Conservation (phyloP, 2,329 filamentous ascomycete genomes). For the Thielaviopsis euricoi region DNA sequence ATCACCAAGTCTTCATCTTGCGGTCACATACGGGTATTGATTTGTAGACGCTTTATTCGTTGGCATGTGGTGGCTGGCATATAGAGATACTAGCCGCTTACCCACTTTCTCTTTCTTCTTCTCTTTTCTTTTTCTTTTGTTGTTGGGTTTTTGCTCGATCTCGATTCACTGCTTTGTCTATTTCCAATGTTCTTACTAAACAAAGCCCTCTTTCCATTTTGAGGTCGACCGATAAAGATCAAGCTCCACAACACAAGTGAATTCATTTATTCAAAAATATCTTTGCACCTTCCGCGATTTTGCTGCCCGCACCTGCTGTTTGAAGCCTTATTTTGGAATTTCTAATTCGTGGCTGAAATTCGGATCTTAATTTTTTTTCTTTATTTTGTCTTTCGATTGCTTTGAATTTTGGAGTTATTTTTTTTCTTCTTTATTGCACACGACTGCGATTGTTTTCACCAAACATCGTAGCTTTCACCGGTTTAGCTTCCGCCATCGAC, state of each 20-base stretch:
- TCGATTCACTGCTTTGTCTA: neutral
- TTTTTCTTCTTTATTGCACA: neutral
- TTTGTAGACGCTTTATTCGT: neutral
- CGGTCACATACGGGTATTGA: neutral
- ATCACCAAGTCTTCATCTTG: constrained; percentile 1
- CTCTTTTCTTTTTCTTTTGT: constrained; percentile 5
- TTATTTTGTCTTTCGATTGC: neutral
- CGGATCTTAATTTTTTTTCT: neutral
- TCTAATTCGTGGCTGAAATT: neutral
- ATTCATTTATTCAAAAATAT: neutral
- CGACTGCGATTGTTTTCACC: neutral
- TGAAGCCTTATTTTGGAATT: neutral
- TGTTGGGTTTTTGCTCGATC: constrained; percentile 2
- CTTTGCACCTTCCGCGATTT: neutral
- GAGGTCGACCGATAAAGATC: neutral
- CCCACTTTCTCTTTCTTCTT: constrained; percentile 10
- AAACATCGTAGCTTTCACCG: neutral
- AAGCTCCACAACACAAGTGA: neutral
- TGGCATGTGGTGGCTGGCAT: neutral
- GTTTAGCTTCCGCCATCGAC: neutral
- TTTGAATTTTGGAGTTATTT: neutral
- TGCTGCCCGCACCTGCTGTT: neutral
- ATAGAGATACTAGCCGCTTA: neutral
- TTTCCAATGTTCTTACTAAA: neutral
- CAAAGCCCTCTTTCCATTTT: neutral